Base-by-base conservation (phyloP, 2,329 filamentous ascomycete genomes). In the Sporothrix phasma region DNA sequence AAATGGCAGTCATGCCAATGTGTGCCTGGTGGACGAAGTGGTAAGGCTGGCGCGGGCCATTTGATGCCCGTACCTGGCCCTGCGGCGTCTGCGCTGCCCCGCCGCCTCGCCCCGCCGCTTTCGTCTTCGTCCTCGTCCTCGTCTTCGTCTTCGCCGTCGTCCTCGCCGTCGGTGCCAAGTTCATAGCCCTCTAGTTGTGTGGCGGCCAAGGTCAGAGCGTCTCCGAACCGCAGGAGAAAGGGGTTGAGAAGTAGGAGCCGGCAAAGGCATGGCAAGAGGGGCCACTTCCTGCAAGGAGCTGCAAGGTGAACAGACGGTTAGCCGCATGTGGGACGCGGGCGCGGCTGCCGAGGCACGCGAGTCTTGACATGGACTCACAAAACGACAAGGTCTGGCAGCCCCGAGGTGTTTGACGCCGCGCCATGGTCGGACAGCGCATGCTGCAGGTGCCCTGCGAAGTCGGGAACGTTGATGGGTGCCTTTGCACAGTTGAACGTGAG, bases 401-500 rank as follows among this genome's bases (percentile, higher is more conserved):
- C 73, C 3, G 76, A 74, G 29, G 72, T 70, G 73, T 80, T 79
- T 66, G 63, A n/a, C 22, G 51, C 29, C 3, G 46, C 46, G 13
- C 31, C 43, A 15, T 61, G 63, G 45, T 62, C 62, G 46, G 73
- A 74, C 64, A 94, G 81, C 24, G 80, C 79, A 67, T 75, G 73
- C 72, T 88, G 84, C 68, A 96, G 78, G 71, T 92, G 86, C 11
- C 82, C 77, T 15, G 89, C 86, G 70, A 97, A 91, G 61, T 84
- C 79, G 43, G 85, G 78, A 24, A 86, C 79, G 69, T 92, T 81
- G 71, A 96, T 84, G 8, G 85, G 76, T 62, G 81, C 81, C 69
- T 90, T 89, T 37, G 83, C 93, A 71, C 90, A 95, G 73, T 97
- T 97, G 79, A 94, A 96, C 11, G 92, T 96, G 62, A 96, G 76